Evolutionary conservation across 2,329 filamentous ascomycete genomes (phyloP).

Genomic region (Pyrenophora teres): DNA sequence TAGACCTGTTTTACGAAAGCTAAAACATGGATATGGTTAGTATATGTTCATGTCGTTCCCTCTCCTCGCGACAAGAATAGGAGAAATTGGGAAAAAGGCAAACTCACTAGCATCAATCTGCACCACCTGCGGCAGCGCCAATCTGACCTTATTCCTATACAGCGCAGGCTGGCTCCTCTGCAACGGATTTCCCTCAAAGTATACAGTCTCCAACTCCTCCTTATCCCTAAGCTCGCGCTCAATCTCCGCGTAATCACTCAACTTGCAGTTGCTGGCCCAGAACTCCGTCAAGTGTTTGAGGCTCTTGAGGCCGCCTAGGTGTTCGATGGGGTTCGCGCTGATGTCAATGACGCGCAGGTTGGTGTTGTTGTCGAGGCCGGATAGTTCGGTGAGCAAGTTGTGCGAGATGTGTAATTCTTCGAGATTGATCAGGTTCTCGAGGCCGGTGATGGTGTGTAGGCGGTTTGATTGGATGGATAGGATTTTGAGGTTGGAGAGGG

Average conservation of each 20-base stretch:
- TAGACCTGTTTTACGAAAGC: conserved; percentile 21
- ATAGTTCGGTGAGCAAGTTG: conserved; percentile 80
- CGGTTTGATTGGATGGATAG: conserved; percentile 96
- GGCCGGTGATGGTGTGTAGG: conserved; percentile 75
- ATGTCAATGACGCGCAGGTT: conserved; percentile 80
- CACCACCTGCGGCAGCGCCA: conserved; percentile 83
- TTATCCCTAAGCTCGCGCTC: conserved; percentile 80
- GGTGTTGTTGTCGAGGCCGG: conserved; percentile 61
- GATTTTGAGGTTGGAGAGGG: conserved; percentile 78
- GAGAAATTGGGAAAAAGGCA: not conserved
- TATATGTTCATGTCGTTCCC: too few relatives aligned
- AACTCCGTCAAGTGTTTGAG: conserved; percentile 81
- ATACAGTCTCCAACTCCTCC: conserved; percentile 81
- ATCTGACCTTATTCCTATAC: conserved; percentile 89
- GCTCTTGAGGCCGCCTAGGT: conserved; percentile 71
- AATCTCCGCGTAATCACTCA: conserved; percentile 80
- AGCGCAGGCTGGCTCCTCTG: conserved; percentile 79
- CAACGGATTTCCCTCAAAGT: conserved; percentile 93
- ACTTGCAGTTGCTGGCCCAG: conserved; percentile 89
- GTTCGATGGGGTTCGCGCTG: conserved; percentile 81
- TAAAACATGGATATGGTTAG: not conserved
- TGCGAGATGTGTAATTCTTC: conserved; percentile 96
- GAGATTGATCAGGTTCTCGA: conserved; percentile 73
- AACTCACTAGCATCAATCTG: conserved; percentile 97
- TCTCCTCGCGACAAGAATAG: not conserved